Base-by-base conservation (phyloP, 1,139 yeast species). In the Saccharomyces pastorianus region DNA sequence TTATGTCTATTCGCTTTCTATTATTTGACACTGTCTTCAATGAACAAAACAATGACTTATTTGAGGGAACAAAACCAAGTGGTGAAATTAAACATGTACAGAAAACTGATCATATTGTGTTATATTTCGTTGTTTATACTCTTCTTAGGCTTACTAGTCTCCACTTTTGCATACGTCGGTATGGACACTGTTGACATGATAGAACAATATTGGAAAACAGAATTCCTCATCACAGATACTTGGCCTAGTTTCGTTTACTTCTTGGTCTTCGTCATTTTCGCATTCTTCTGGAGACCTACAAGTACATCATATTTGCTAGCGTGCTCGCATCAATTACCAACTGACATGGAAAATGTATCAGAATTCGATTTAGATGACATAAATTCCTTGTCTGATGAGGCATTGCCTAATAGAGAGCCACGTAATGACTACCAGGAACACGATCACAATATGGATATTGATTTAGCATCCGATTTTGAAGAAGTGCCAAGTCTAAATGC, bases 231-330 rank as follows among this genome's bases (percentile, higher is more conserved):
- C 53, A 78, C 84, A 54, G 96, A 90, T 62, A 93, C 95, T 72
- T 89, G 97, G 96, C 95, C 96, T 34, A 84, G 95, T 58, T 79
- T 88, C 48, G 84, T 90, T 27, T 91, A 88, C 72, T 88, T 86
- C 67, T 71, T 84, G 48, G 90, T 89, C 49, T 90, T 91, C 70
- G 78, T 86, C 68, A 82, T 91, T 9, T 78, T 91, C 62, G 88
- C 96, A 13, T 83, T 88, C 76, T 81, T 91, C 60, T 91, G 98
- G 97, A 82, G 98, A 71, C 98, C 98, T 48, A 90, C 96, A 0
- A 95, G 87, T 64, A 88, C 95, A 50, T 88, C 96, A 61, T 85
- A 90, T 64, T 83, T 95, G 80, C 81, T 91, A 68, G 97, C 97
- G 25, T 90, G 90, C 64, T 88, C 96, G 4, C 88, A 88, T 53